These are phyloP conservation scores for Exophiala sp. DNA, from an alignment of 2,329 filamentous ascomycete species.

Conservation along the genomic window DNA sequence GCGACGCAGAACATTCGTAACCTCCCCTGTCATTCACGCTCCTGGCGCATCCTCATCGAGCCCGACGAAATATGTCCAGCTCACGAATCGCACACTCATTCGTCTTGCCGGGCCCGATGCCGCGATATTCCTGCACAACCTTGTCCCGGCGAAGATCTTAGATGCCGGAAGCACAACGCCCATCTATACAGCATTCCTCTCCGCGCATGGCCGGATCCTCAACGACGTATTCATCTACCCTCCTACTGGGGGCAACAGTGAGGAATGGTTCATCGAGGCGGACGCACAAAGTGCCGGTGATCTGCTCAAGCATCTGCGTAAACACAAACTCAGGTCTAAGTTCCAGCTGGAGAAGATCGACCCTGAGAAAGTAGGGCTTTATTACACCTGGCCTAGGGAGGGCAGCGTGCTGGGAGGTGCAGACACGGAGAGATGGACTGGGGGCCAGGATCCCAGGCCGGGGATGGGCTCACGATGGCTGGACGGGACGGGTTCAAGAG, in stretches of 20 bases:
- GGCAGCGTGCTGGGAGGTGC: neutral
- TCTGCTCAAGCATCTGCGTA: constrained; percentile 67
- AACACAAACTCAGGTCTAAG: constrained; percentile 80
- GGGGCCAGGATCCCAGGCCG: constrained; percentile 21
- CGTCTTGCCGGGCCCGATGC: constrained; percentile 73
- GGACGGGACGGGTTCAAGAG: constrained; percentile 6
- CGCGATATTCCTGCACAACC: constrained; percentile 77
- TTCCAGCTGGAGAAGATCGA: constrained; percentile 63
- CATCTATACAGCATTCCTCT: constrained; percentile 80
- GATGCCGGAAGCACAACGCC: constrained; percentile 33
- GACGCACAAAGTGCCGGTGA: constrained; percentile 60
- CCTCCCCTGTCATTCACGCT: constrained; percentile 4
- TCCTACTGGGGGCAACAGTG: constrained; percentile 37
- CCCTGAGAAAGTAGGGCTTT: constrained; percentile 48
- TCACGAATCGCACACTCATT: constrained; percentile 73
- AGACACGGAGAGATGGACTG: constrained; percentile 1
- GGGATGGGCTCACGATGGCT: constrained; percentile 23
- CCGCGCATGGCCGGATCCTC: constrained; percentile 73
- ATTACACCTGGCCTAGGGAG: constrained; percentile 24
- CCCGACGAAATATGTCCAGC: constrained; percentile 31
- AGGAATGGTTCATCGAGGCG: constrained; percentile 72
- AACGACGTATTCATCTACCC: constrained; percentile 90
- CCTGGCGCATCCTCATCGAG: neutral
- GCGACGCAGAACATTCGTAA: constrained; percentile 12
- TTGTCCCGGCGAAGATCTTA: constrained; percentile 65